Evolutionary conservation across 2,329 filamentous ascomycete genomes (phyloP).

Genomic region (Alternaria sp.): DNA sequence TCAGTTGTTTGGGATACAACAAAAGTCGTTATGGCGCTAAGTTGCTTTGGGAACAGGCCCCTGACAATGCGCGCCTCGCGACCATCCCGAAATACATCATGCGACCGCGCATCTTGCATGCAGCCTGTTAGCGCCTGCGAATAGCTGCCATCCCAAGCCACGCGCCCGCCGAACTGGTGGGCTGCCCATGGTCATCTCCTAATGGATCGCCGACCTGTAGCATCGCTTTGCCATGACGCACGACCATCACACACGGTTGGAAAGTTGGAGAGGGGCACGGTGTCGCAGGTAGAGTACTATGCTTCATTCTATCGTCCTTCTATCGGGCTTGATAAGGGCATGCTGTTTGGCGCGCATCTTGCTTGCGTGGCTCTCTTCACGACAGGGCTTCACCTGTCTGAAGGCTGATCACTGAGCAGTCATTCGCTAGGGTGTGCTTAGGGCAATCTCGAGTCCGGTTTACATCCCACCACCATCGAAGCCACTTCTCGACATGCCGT

Average conservation of each 20-base stretch:
- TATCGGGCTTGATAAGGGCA: constrained; percentile 19
- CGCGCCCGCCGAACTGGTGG: constrained; percentile 21
- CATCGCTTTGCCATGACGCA: constrained; percentile 15
- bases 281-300: constrained; percentile 36
- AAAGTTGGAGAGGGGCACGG: constrained; percentile 21
- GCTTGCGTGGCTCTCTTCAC: constrained; percentile 27
- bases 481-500: constrained; percentile 28
- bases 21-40: constrained; percentile 22
- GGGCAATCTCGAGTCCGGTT: constrained; percentile 36
- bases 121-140: constrained; percentile 15
- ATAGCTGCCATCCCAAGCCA: constrained; percentile 15
- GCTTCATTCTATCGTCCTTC: constrained; percentile 7
- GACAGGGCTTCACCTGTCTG: constrained; percentile 32
- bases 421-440: constrained; percentile 35
- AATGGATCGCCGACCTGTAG: constrained; percentile 9
- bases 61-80: constrained; percentile 17
- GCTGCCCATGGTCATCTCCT: constrained; percentile 6
- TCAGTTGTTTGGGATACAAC: constrained; percentile 26
- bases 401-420: constrained; percentile 37
- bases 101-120: constrained; percentile 15
- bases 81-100: constrained; percentile 21
- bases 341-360: constrained; percentile 26
- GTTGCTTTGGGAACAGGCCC: constrained; percentile 20
- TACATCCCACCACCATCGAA: constrained; percentile 23
- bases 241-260: constrained; percentile 10